Base-by-base conservation (phyloP, 441 rosid genomes). In the Francoa sonchifolia region DNA sequence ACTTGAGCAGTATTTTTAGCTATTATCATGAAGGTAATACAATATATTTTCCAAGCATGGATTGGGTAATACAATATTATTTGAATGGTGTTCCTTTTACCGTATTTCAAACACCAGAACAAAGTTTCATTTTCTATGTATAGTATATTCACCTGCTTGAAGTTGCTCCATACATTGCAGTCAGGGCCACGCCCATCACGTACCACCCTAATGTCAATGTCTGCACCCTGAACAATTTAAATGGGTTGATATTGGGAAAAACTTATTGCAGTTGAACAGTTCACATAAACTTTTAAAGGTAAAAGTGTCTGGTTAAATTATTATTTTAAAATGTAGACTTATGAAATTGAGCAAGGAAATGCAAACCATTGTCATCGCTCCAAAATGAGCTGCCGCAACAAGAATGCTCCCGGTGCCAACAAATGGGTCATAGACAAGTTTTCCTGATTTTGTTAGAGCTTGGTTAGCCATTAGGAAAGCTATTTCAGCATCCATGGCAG, bases 401-500 rank as follows among this genome's bases (percentile, higher is more conserved):
- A 89, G 94, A 62, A 89, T 74, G 73, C 96, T 89, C 46, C 98
- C 94, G 1, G 94, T 89, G 56, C 96, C 96, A 50, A 79, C 96
- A 33, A 90, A 90, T 64, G 98, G 98, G 44, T 90, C 98, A 63
- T 71, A 90, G 20, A 90, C 71, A 32, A 86, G 87, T 47, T 79
- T 90, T 36, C 96, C 96, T 7, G 76, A 66, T 0, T 73, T 58
- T 22, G 72, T 86, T 52, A 76, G 63, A 1, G 90, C 96, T 74
- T 90, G 98, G 57, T 90, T 90, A 5, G 95, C 93, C 98, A 90
- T 86, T 36, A 90, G 70, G 65, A 86, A 82, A 46, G 98, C 96
- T 73, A 85, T 62, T 69, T 90, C 98, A n/a, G 98, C 98, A 61
- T 89, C 98, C 96, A 89, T 89, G 33, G 98, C 96, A n/a, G 98